Evolutionary conservation across 192 early-diverging fungal species (phyloP), one percentile per base, ranked within the genome.

Genomic region (Thamnidium elegans): DNA sequence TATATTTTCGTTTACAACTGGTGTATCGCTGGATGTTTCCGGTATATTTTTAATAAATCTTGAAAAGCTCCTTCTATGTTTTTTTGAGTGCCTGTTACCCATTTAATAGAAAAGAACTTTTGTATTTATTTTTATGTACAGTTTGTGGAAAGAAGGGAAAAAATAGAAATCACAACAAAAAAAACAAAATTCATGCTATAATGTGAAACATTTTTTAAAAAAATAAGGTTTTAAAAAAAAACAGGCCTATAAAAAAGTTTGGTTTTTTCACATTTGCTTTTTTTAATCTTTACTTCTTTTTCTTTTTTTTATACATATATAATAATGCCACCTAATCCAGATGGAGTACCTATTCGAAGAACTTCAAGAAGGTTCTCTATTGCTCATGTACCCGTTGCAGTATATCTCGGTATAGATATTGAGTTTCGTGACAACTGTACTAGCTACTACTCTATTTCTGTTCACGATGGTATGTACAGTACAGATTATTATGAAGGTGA

Each of bases 401-500:
- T 78, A 19, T 86, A 86, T 58, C 74, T 86, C 4, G 84, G 84
- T 30, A 67, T 86, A 17, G 82, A 86, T 62, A 67, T 86, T 6
- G 70, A 79, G 7, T 44, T 73, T 10, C 51, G 26, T 20, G 7
- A 68, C 5, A 36, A 50, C 39, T 42, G 78, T 42, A 61, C 61
- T 36, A 78, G 81, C 58, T 66, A 75, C 19, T 89, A 83, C 71
- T 73, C 84, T 17, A 78, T 88, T 69, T 90, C 82, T 52, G 80
- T 84, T 51, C 86, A 92, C 66, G 89, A 92, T 67, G 90, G 89
- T 19, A 78, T 66, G 63, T 89, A 85, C 66, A 81, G 79, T 51
- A 77, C 78, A 17, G 84, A 82, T 58, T 83, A 71, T 50, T 85
- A 88, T 74, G 65, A 81, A 20, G 84, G 81, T 23, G 61, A 68